Conservation (phyloP, 176 grass and related monocot species). For the Melocanna baccifera region DNA sequence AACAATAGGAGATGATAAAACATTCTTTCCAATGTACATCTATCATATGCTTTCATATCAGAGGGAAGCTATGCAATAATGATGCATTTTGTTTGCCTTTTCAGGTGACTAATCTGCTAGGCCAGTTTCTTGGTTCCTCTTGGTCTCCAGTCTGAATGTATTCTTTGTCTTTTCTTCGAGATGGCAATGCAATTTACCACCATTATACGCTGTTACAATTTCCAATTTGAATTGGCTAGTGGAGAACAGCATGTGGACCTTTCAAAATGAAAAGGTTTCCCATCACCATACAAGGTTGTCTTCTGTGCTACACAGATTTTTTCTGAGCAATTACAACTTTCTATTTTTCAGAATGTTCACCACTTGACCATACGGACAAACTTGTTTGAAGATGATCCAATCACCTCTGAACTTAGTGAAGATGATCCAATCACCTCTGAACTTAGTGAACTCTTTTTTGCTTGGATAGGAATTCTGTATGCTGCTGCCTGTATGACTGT, state of each 20-base stretch:
- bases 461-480: background rate
- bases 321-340: background rate
- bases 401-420: background rate
- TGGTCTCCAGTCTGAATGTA: constrained; percentile 60
- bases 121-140: constrained; percentile 60
- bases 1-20: constrained; percentile 9
- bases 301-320: background rate
- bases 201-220: background rate
- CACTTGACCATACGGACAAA: background rate
- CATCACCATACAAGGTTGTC: background rate
- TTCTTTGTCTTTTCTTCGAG: constrained; percentile 5
- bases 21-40: background rate
- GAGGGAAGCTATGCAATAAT: background rate
- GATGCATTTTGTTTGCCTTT: constrained; percentile 36
- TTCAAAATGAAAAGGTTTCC: background rate
- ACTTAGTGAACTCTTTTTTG: background rate
- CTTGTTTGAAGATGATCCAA: background rate
- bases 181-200: constrained; percentile 2
- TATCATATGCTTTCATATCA: background rate
- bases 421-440: background rate
- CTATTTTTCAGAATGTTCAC: background rate
- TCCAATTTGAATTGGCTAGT: background rate
- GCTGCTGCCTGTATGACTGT: background rate
- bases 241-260: background rate
- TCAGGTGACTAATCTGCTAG: constrained; percentile 75